These are phyloP conservation scores for Eucalyptus dawsonii DNA, from an alignment of 345 rosid species.

Conservation along the genomic window DNA sequence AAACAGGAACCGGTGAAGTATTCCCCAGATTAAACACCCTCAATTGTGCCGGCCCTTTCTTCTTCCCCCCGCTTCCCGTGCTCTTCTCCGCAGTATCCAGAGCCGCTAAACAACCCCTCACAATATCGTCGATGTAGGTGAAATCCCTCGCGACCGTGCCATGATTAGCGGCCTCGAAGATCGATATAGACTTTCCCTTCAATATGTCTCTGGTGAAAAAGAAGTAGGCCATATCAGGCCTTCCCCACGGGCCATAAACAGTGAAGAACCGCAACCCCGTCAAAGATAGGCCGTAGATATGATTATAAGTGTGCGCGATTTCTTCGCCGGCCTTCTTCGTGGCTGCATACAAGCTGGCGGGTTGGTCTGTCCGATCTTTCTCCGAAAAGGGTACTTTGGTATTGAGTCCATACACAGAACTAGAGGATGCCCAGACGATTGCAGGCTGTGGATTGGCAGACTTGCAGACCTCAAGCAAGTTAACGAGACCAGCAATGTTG, in stretches of 20 bases:
- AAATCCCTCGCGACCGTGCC: slow-evolving; percentile 61
- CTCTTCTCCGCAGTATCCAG: slow-evolving; percentile 91
- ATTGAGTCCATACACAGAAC: slow-evolving; percentile 37
- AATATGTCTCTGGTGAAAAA: slow-evolving; percentile 35
- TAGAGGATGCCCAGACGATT: slow-evolving; percentile 39
- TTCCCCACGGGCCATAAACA: slow-evolving; percentile 46
- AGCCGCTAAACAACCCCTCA: slow-evolving; percentile 77
- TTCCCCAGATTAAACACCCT: slow-evolving; percentile 91
- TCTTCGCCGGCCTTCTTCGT: slow-evolving; percentile 47
- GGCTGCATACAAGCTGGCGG: slow-evolving; percentile 56
- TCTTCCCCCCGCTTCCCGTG: slow-evolving; percentile 89
- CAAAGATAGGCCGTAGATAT: slow-evolving; percentile 35
- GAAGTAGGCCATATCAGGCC: slow-evolving; percentile 51
- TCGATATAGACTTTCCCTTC: slow-evolving; percentile 25
- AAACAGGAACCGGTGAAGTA: slow-evolving; percentile 86
- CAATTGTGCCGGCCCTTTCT: slow-evolving; percentile 74
- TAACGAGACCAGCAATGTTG: slow-evolving; percentile 38
- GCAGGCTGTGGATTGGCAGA: slow-evolving; percentile 34
- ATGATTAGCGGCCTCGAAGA: slow-evolving; percentile 27
- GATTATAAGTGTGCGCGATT: slow-evolving; percentile 43
- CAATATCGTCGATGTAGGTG: slow-evolving; percentile 90
- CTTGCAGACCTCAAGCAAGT: slow-evolving; percentile 27
- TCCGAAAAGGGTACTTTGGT: slow-evolving; percentile 38
- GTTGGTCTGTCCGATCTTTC: slow-evolving; percentile 83
- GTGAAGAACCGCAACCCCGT: slow-evolving; percentile 43